Base-by-base conservation (phyloP, 179 eudicot species). In the Amaranthus tricolor region DNA sequence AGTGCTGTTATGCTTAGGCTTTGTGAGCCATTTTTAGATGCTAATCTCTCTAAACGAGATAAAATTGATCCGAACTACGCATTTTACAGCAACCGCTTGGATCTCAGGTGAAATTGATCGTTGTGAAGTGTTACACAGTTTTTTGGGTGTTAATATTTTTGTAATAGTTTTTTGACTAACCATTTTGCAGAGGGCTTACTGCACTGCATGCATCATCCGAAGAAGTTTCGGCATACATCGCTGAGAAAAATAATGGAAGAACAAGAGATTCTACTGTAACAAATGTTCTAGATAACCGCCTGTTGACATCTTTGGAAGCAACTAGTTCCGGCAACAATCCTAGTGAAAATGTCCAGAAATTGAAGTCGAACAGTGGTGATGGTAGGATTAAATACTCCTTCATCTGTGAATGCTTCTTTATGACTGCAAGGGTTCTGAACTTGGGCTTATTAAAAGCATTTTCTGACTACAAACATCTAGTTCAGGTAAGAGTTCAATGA, bases 391-490 rank as follows among this genome's bases (percentile, higher is more conserved):
- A 83, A 83, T 95, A 87, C 62, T 73, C 95, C 43, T 95, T 95
- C 75, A 95, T 95, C 16, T 92, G 96, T 68, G 99, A 95, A 86
- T 92, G 99, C 80, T 95, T 95, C 89, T 95, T 90, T 80, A 92
- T 95, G 97, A 95, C 99, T 44, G 92, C 99, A 70, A 89, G 99
- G 87, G 95, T 88, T 54, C 95, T 95, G 12, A 95, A 92, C 83
- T 83, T 95, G 85, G 99, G 99, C 24, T 78, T 95, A 57, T 72
- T 92, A 62, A 95, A 95, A 87, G 93, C 97, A 79, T 89, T 95
- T 81, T 90, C 99, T n/a, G 97, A 95, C 83, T 95, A 88, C 79
- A 92, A 89, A 87, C 96, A 95, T 89, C 93, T 95, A 62, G 96
- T 83, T 75, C 99, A 95, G 99, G 99, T 95, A 58, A 54, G 47